phyloP scores from a whole-genome alignment of 805 yeast genomes.

The Nakazawaea holstii region DNA sequence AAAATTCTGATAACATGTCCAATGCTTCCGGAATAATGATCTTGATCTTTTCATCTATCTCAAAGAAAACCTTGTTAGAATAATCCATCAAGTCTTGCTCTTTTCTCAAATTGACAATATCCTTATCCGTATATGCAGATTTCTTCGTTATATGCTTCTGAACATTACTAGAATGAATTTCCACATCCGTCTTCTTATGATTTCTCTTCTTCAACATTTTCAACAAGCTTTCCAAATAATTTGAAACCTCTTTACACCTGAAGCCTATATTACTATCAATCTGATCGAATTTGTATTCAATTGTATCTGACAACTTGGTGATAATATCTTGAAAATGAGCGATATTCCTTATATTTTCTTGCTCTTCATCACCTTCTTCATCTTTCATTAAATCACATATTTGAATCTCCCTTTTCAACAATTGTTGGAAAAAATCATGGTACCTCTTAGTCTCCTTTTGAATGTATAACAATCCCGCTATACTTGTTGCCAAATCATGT shows the following conservation, averaged over 20 bases:
- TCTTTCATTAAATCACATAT: conserved; percentile 22
- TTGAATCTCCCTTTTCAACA: conserved; percentile 19
- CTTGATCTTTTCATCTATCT: conserved; percentile 34
- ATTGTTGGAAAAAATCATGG: conserved; percentile 21
- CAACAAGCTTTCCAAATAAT: conserved; percentile 28
- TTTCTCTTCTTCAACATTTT: conserved; percentile 39
- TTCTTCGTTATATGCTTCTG: conserved; percentile 32
- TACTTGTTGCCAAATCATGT: conserved; percentile 34
- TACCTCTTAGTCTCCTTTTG: conserved; percentile 24
- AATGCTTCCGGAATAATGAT: conserved; percentile 41
- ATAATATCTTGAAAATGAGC: conserved; percentile 22
- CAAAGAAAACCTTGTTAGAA: conserved; percentile 25
- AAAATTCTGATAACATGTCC: conserved; percentile 41
- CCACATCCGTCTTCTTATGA: conserved; percentile 36
- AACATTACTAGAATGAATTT: conserved; percentile 30
- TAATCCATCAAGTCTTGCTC: conserved; percentile 27
- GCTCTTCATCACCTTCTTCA: conserved; percentile 18
- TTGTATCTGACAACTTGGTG: conserved; percentile 18
- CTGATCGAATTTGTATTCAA: conserved; percentile 17
- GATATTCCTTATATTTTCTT: conserved; percentile 25
- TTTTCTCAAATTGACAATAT: conserved; percentile 26
- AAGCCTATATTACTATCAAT: conserved; percentile 24
- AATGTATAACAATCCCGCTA: conserved; percentile 39
- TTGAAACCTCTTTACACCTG: conserved; percentile 34
- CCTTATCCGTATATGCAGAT: conserved; percentile 31